Conservation (phyloP, 2,329 filamentous ascomycete genomes). For the Aspergillus pseudoviridinutans region DNA sequence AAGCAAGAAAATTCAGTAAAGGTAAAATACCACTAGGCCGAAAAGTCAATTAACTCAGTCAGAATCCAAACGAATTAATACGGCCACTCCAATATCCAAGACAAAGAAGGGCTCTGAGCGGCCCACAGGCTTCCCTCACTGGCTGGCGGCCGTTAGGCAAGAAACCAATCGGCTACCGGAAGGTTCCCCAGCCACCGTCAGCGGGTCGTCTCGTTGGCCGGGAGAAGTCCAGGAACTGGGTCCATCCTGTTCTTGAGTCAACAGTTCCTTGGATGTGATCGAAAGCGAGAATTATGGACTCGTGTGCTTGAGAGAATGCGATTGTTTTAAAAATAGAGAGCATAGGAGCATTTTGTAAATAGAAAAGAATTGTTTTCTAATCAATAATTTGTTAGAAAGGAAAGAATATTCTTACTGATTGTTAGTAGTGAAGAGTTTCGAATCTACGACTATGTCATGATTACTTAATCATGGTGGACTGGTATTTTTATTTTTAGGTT, state of each 20-base stretch:
- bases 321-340: neutral
- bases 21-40: neutral
- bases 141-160: neutral
- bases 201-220: neutral
- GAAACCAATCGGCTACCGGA: neutral
- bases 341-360: neutral
- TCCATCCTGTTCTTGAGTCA: neutral
- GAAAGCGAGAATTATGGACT: neutral
- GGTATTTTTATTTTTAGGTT: neutral
- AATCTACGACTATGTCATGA: neutral
- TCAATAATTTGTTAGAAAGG: neutral
- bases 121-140: neutral
- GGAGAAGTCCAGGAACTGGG: neutral
- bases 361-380: neutral
- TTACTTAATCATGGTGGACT: neutral
- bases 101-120: neutral
- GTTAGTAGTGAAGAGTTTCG: neutral
- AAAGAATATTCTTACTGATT: neutral
- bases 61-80: neutral
- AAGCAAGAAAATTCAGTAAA: neutral
- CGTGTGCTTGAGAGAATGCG: neutral
- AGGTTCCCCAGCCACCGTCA: neutral
- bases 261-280: neutral
- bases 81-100: neutral
- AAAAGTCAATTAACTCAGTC: neutral